phyloP scores from a whole-genome alignment of 1,139 yeast genomes.

The Pichia cactophila region DNA sequence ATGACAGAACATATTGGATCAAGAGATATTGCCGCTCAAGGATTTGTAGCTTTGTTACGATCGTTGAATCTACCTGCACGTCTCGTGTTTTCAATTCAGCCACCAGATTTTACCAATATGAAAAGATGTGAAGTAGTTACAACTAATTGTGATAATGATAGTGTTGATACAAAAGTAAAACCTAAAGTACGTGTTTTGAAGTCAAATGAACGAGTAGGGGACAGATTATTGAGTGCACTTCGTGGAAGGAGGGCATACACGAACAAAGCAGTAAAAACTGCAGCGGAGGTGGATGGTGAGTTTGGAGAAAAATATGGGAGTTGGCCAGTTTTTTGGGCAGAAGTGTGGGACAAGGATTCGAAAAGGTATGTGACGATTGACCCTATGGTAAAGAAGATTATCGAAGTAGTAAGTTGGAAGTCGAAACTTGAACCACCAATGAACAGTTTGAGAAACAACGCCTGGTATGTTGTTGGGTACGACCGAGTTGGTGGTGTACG shows the following conservation, averaged over 20 bases:
- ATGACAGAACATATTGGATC: constrained; percentile 53
- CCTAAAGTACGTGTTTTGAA: neutral
- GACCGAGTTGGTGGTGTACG: constrained; percentile 57
- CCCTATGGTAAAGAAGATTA: constrained; percentile 55
- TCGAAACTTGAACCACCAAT: constrained; percentile 74
- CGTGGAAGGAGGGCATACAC: constrained; percentile 17
- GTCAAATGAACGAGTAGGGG: neutral
- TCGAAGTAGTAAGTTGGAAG: constrained; percentile 61
- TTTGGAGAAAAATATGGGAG: constrained; percentile 12
- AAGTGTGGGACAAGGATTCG: constrained; percentile 76
- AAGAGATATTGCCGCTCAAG: constrained; percentile 78
- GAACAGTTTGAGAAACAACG: constrained; percentile 48
- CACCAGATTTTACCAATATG: constrained; percentile 70
- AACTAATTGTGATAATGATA: neutral
- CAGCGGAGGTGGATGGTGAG: constrained; percentile 12
- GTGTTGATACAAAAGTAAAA: neutral
- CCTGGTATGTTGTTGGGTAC: constrained; percentile 72
- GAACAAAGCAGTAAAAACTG: constrained; percentile 10
- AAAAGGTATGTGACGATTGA: constrained; percentile 82
- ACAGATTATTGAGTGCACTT: neutral
- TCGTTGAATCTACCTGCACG: constrained; percentile 68
- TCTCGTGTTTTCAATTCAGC: constrained; percentile 75
- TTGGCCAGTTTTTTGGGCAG: constrained; percentile 86
- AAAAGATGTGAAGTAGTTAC: constrained; percentile 11
- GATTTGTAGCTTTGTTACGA: constrained; percentile 71